Base-by-base conservation (phyloP, 768 basidiomycete species). In the Tubosaeta sp. region DNA sequence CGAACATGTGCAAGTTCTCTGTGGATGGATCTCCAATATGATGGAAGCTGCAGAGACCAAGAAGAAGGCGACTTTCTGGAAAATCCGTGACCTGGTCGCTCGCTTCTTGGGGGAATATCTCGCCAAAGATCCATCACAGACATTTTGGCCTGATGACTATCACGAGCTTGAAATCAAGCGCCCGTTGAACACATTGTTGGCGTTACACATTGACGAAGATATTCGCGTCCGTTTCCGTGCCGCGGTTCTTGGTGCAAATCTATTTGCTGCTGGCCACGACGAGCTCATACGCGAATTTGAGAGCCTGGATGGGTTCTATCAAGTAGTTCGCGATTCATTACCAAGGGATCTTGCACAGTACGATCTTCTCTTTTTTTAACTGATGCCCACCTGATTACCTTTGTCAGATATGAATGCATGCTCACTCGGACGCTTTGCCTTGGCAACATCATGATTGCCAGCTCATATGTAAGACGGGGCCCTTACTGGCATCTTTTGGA, bases 401-500 rank as follows among this genome's bases (percentile, higher is more conserved):
- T 51, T 44, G 39, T 46, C 51, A 91, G 89, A 49, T 84, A 80
- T 57, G 93, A 97, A 64, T 71, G 74, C 34, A 88, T 89, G 74
- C 72, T 88, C 48, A 91, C 86, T 11, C 82, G 85, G 38, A 75
- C 85, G 27, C 73, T 92, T 27, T 82, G 77, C 17, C 73, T 88
- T 13, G 86, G 82, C 26, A 92, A 91, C 68, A 80, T 86, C 56
- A 85, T 91, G 78, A 78, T 97, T 37, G 78, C 83, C 16, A 88
- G 85, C 61, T 86, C 91, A 1, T 78, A 80, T 2, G 79, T 87
- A 19, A 79, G 95, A 26, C 82, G 91, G 14, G 88, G 84, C 4
- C 80, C 92, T 1, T 93, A 95, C 63, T 94, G 88, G 84, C 87
- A 95, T 67, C 65, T 98, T 45, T 72, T 97, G 53, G 92, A 95